Evolutionary conservation across 495 filamentous ascomycete species (phyloP).

Genomic region (Aspergillus incahuasiensis): DNA sequence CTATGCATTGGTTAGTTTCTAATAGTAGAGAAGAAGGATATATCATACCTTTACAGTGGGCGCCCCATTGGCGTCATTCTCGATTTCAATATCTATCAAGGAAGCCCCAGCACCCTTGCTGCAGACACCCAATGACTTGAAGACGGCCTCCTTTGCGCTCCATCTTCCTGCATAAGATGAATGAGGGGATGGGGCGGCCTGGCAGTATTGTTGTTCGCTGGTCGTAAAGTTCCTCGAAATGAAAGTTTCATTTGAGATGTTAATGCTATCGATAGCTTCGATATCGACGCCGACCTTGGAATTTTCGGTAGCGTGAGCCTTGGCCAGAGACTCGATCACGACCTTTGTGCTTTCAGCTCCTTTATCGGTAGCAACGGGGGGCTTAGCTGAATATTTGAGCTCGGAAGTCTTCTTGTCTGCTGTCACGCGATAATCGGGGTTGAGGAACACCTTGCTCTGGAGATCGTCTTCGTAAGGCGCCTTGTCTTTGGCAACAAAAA

Average conservation of each 20-base stretch:
- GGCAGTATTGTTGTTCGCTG: constrained; percentile 79
- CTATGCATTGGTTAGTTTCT: constrained; percentile 44
- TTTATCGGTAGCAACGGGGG: constrained; percentile 54
- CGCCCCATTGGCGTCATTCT: constrained; percentile 70
- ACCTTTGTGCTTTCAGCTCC: constrained; percentile 59
- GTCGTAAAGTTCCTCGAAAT: constrained; percentile 90
- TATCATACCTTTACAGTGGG: constrained; percentile 77
- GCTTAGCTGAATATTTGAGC: constrained; percentile 64
- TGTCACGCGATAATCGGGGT: constrained; percentile 86
- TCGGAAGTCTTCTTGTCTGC: constrained; percentile 77
- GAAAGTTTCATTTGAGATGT: constrained; percentile 90
- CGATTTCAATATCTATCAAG: constrained; percentile 92
- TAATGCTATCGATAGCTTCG: constrained; percentile 76
- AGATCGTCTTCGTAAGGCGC: constrained; percentile 87
- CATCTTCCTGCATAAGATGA: constrained; percentile 89
- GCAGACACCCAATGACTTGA: constrained; percentile 90
- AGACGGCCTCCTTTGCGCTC: constrained; percentile 97
- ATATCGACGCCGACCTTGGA: constrained; percentile 91
- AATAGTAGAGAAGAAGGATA: neutral
- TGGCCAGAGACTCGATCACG: constrained; percentile 74
- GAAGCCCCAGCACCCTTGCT: constrained; percentile 84
- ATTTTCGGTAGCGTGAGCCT: constrained; percentile 62
- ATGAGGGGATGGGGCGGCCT: constrained; percentile 67
- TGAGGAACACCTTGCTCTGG: constrained; percentile 81
- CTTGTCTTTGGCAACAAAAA: constrained; percentile 92